Conservation (phyloP, 345 rosid species). For the Tarenaya hassleriana region DNA sequence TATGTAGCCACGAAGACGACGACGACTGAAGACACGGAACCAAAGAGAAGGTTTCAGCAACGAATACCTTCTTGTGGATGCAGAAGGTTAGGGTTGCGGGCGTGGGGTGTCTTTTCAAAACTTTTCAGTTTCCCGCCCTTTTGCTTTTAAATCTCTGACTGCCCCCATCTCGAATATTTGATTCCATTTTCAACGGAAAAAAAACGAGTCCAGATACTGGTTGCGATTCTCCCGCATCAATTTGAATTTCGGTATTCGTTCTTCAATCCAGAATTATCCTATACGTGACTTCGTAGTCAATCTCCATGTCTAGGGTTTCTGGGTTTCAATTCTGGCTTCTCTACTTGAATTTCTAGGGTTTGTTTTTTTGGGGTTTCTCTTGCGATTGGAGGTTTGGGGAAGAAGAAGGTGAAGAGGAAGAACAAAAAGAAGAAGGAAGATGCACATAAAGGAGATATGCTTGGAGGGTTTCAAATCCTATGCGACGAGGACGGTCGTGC, state of each 20-base stretch:
- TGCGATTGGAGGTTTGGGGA: neutral
- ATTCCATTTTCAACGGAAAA: neutral
- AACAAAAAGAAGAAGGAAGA: constrained; percentile 29
- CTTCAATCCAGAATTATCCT: constrained; percentile 7
- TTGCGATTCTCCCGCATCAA: constrained; percentile 6
- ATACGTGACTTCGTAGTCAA: neutral
- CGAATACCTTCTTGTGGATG: too few relatives aligned
- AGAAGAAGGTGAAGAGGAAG: too few relatives aligned
- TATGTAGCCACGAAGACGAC: too few relatives aligned
- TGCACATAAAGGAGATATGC: constrained; percentile 85
- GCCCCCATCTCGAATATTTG: neutral
- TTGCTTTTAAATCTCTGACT: neutral
- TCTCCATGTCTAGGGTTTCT: neutral
- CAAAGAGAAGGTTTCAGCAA: neutral
- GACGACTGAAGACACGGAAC: neutral
- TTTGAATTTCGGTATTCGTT: neutral
- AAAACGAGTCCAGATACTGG: constrained; percentile 2
- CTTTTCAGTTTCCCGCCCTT: constrained; percentile 17
- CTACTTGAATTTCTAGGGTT: constrained; percentile 19
- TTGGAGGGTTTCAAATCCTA: constrained; percentile 96
- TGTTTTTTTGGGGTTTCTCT: neutral
- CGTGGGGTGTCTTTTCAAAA: too few relatives aligned
- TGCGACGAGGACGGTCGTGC: constrained; percentile 88
- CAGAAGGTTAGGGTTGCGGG: too few relatives aligned
- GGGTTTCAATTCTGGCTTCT: constrained; percentile 3